A percentile compares a stretch with the other conserved stretches of the same genome.
Evolutionary conservation across 352 stramenopile species (phyloP).

Genomic region (Pythium guiyangense): DNA sequence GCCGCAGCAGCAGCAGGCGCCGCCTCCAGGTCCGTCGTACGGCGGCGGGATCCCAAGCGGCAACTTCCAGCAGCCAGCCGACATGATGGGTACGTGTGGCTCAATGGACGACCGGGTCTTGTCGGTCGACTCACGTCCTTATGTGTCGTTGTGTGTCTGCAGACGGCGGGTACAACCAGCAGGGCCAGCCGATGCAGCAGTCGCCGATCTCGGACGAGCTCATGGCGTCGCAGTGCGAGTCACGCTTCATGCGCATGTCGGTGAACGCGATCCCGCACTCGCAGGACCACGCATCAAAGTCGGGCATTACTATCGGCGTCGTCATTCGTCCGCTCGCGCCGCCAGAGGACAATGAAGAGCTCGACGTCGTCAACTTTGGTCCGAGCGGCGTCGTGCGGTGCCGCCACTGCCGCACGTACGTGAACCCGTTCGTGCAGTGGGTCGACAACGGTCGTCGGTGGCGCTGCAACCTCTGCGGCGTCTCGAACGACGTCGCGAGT

Average conservation of each 20-base stretch:
- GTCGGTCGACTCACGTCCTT: too few species aligned
- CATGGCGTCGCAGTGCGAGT: conserved; percentile 66
- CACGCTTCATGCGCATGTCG: conserved; percentile 81
- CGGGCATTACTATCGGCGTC: conserved; percentile 80
- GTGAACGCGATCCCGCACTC: conserved; percentile 76
- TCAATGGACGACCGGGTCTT: neutral
- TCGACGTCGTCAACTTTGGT: conserved; percentile 88
- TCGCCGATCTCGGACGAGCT: conserved; percentile 62
- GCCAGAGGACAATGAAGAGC: conserved; percentile 49
- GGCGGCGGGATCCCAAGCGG: conserved; percentile 42
- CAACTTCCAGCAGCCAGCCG: conserved; percentile 75
- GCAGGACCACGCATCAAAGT: conserved; percentile 79
- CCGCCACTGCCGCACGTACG: conserved; percentile 86
- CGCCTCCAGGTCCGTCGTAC: conserved; percentile 18
- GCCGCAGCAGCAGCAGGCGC: conserved; percentile 18
- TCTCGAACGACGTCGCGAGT: conserved; percentile 89
- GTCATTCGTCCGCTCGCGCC: conserved; percentile 81
- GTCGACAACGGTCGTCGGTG: conserved; percentile 85
- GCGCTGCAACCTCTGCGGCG: conserved; percentile 87
- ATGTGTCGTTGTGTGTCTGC: conserved; percentile 4
- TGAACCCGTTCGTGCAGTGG: conserved; percentile 89
- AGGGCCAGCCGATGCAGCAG: conserved; percentile 42
- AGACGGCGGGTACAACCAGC: conserved; percentile 56
- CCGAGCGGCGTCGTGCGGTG: conserved; percentile 79
- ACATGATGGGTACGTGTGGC: conserved; percentile 67